A percentile compares a stretch with the other conserved stretches of the same genome.
Evolutionary conservation across 768 basidiomycete species (phyloP).

Genomic region (Leucocoprinus sp.): DNA sequence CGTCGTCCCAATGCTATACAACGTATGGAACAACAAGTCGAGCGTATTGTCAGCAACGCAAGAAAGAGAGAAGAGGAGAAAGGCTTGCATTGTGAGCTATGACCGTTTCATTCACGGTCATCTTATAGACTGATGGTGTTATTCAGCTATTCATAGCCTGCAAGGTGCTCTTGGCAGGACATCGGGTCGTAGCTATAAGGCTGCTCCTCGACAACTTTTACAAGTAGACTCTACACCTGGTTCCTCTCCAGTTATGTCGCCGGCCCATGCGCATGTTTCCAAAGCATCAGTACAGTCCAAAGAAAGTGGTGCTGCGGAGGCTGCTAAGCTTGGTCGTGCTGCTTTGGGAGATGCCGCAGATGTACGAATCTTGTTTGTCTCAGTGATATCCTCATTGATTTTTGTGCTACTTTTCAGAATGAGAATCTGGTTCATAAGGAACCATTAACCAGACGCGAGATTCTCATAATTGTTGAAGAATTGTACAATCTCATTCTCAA

Average conservation of each 20-base stretch:
- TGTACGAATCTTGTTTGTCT: conserved; percentile 24
- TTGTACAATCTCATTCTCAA: conserved; percentile 80
- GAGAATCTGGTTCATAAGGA: conserved; percentile 57
- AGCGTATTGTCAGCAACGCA: conserved; percentile 90
- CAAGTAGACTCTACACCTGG: conserved; percentile 64
- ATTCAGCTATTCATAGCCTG: conserved; percentile 60
- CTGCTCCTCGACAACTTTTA: conserved; percentile 92
- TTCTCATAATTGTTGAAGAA: conserved; percentile 70
- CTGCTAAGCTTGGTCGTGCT: conserved; percentile 66
- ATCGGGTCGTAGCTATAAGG: conserved; percentile 87
- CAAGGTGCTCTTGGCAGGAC: conserved; percentile 95
- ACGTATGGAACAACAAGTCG: conserved; percentile 91
- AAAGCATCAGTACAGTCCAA: conserved; percentile 33
- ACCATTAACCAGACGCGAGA: conserved; percentile 72
- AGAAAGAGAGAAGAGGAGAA: conserved; percentile 83
- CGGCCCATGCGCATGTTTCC: conserved; percentile 44
- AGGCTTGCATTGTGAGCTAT: conserved; percentile 45
- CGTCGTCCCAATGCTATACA: conserved; percentile 83
- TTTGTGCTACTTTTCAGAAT: conserved; percentile 33
- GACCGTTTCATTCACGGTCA: background rate
- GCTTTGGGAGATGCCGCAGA: conserved; percentile 56
- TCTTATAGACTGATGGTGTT: background rate
- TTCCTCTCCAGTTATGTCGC: conserved; percentile 35
- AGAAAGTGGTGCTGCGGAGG: conserved; percentile 62
- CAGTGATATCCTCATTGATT: background rate